Evolutionary conservation across 202 grass and related monocot species (phyloP).

Genomic region (Schoenoplectus tabernaemontani): DNA sequence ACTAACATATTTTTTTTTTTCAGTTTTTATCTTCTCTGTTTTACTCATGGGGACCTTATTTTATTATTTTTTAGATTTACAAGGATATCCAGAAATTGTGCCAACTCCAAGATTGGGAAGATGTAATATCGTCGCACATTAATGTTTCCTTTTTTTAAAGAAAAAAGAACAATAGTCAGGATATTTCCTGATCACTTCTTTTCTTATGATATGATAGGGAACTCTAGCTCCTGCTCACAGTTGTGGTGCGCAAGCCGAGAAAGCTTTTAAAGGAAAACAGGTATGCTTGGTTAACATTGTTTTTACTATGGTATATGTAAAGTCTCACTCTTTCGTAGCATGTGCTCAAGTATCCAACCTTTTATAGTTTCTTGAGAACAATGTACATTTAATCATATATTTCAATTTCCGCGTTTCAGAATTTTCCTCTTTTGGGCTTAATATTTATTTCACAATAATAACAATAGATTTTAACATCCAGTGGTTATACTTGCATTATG

Average conservation of each 20-base stretch:
- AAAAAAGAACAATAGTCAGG: no score
- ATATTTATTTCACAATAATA: no score
- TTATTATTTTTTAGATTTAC: constrained; percentile 31
- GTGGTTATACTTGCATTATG: background rate
- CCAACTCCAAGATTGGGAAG: background rate
- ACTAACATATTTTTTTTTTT: no score
- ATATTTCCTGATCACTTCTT: constrained; percentile 16
- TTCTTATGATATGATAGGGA: constrained; percentile 32
- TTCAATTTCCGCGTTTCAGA: background rate
- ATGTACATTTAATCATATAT: constrained; percentile 4
- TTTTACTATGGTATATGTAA: constrained; percentile 57
- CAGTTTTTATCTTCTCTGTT: background rate
- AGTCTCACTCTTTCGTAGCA: background rate
- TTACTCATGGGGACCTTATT: background rate
- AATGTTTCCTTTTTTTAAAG: background rate
- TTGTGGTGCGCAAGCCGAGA: constrained; percentile 26
- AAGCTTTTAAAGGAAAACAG: constrained; percentile 25
- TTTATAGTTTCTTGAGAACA: background rate
- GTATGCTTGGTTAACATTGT: constrained; percentile 44
- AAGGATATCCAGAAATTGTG: constrained; percentile 34
- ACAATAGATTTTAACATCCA: background rate
- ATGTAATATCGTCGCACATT: background rate
- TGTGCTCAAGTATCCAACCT: background rate
- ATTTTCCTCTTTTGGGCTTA: background rate
- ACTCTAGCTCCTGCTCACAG: constrained; percentile 28